Base-by-base conservation (phyloP, 2,329 filamentous ascomycete species). In the Dactylella cylindrospora region DNA sequence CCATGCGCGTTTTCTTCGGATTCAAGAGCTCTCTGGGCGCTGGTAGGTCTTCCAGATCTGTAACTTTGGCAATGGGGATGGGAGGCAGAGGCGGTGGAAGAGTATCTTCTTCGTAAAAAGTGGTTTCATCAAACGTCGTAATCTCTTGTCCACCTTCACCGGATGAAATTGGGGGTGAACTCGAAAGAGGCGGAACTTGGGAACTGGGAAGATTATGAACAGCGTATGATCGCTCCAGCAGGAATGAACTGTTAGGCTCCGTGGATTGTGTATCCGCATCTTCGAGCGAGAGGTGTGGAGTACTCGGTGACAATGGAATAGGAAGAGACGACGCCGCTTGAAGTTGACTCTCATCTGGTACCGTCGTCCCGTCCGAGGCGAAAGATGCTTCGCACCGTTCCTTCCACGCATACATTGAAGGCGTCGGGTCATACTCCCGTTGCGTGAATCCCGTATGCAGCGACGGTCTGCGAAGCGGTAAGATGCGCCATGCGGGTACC, bases 331-430 rank as follows among this genome's bases (percentile, higher is more conserved):
- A 49, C 10, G 17, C 22, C 22, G 28, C 28, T 3, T 3, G 12
- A n/a, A 25, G 3, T n/a, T n/a, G 13, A 23, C 12, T 10, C 6
- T 5, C 15, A 19, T 13, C 39, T 13, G 39, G 39, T 29, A 33
- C 28, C 9, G 41, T 45, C 13, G 41, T 13, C 13, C 25, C n/a
- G 15, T 10, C 10, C 7, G 3, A 26, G 28, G 8, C 39, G 22
- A 46, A 35, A 20, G 50, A 54, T 15, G 13, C 28, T 20, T 36
- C 40, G 50, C 50, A 54, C 12, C 25, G 50, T 32, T 54, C 26
- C 23, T 41, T 45, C 50, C 50, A 54, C 15, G 50, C 50, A 25
- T 54, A 54, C 46, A 54, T 54, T 12, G 50, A 54, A 15, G 50
- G 50, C 10, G 50, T 54, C n/a, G 50, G 50, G 26, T 54, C 50